Percentiles rank a stretch among this genome's conserved stretches.
These are phyloP conservation scores for Scutellaria galericulata DNA, from an alignment of 257 asterid genomes.

Conservation along the genomic window DNA sequence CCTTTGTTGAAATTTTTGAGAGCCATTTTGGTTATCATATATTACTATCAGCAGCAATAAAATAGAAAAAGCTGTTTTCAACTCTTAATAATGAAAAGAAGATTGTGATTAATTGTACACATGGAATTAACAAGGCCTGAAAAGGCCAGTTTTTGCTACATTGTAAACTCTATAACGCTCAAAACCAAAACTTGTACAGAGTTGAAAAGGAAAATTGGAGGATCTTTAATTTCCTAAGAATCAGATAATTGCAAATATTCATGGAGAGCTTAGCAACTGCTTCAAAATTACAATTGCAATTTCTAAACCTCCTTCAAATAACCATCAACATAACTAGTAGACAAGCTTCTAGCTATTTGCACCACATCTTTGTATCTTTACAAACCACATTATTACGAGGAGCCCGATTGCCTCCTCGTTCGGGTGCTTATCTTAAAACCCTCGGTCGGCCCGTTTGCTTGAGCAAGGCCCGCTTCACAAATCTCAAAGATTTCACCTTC, in stretches of 20 bases:
- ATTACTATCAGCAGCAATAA: background rate
- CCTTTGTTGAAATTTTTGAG: no score
- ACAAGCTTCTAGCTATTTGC: slow-evolving; percentile 27
- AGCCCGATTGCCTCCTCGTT: slow-evolving; percentile 22
- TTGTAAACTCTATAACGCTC: slow-evolving; percentile 28
- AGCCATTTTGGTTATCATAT: no score
- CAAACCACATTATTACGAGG: slow-evolving; percentile 34
- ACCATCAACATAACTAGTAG: slow-evolving; percentile 20
- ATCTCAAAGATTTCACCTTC: no score
- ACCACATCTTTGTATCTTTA: slow-evolving; percentile 40
- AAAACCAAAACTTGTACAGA: slow-evolving; percentile 40
- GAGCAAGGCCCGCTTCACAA: background rate
- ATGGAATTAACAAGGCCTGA: slow-evolving; percentile 38
- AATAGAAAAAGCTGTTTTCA: background rate
- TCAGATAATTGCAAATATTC: slow-evolving; percentile 24
- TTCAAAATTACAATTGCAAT: slow-evolving; percentile 52
- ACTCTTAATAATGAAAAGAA: background rate
- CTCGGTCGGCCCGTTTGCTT: background rate
- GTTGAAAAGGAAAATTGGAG: slow-evolving; percentile 34
- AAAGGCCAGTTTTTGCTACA: slow-evolving; percentile 32
- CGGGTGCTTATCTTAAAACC: slow-evolving; percentile 28
- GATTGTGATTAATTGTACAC: slow-evolving; percentile 38
- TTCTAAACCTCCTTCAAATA: slow-evolving; percentile 41
- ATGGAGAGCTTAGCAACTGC: slow-evolving; percentile 52
- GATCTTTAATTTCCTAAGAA: slow-evolving; percentile 38